A percentile compares a stretch with the other conserved stretches of the same genome.
Conservation (phyloP, 306 rosid species). For the Prunus padus region DNA sequence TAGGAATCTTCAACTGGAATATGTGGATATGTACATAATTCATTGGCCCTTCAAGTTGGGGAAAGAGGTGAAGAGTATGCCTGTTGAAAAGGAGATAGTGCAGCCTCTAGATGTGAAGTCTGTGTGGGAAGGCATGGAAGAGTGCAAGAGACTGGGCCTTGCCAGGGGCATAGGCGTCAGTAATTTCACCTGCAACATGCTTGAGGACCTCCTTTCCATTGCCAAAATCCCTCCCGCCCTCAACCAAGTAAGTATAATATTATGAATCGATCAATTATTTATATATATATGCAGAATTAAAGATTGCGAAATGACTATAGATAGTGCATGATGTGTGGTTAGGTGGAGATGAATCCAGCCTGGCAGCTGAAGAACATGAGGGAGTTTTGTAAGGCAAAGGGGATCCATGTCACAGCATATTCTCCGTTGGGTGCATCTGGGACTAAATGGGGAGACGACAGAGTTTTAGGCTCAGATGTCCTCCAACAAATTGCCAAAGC, state of each 20-base stretch:
- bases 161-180: conserved; percentile 78
- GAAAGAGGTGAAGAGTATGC: conserved; percentile 20
- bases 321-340: no score
- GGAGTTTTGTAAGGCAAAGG: conserved; percentile 44
- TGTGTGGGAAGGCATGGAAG: conserved; percentile 80
- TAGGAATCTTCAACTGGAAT: conserved; percentile 34
- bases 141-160: conserved; percentile 69
- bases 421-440: conserved; percentile 47
- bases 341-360: conserved; percentile 57
- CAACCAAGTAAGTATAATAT: conserved; percentile 51
- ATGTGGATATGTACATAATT: conserved; percentile 37
- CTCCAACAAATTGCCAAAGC: conserved; percentile 36
- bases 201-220: conserved; percentile 53
- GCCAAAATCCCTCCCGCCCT: conserved; percentile 66
- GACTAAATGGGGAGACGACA: conserved; percentile 30
- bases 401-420: conserved; percentile 43
- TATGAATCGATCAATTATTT: neutral
- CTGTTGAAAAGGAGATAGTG: conserved; percentile 37
- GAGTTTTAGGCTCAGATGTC: conserved; percentile 29
- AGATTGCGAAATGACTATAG: no score
- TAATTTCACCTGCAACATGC: conserved; percentile 71
- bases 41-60: conserved; percentile 35
- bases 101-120: conserved; percentile 54
- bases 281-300: neutral
- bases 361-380: conserved; percentile 49